Conservation (phyloP, 164 flowering plant species). For the Echeveria elegans region DNA sequence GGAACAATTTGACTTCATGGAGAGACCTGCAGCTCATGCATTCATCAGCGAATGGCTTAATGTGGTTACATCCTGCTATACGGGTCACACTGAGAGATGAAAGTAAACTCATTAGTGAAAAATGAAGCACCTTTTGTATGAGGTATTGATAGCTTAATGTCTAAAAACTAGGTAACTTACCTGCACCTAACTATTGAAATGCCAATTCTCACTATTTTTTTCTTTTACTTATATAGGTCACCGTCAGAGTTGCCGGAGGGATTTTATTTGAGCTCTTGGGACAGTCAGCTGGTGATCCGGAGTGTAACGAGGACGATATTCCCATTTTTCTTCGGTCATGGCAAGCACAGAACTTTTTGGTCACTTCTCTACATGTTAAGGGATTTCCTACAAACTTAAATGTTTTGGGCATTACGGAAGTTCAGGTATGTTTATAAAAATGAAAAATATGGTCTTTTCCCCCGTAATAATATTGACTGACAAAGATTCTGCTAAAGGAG, state of each 20-base stretch:
- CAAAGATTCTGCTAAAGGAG: conserved; percentile 44
- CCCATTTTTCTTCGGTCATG: conserved; percentile 88
- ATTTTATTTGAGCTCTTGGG: conserved; percentile 88
- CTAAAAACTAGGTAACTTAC: not conserved
- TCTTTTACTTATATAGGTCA: conserved; percentile 46
- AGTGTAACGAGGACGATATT: conserved; percentile 64
- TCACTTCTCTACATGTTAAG: conserved; percentile 75
- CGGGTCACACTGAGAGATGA: conserved; percentile 88
- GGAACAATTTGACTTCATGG: conserved; percentile 36
- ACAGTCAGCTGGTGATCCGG: conserved; percentile 90
- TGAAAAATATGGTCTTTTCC: not conserved
- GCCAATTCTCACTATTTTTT: too few relatives aligned
- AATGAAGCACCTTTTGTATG: conserved; percentile 85
- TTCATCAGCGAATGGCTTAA: conserved; percentile 57
- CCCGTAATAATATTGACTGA: not conserved
- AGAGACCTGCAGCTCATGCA: conserved; percentile 51
- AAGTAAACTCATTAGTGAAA: conserved; percentile 76
- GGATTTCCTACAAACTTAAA: conserved; percentile 54
- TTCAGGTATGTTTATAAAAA: conserved; percentile 58
- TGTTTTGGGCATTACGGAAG: conserved; percentile 83
- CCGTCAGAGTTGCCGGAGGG: conserved; percentile 91
- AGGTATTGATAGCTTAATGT: conserved; percentile 33
- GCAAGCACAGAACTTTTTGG: conserved; percentile 81
- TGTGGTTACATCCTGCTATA: conserved; percentile 91
- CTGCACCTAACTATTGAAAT: not conserved